Evolutionary conservation across 441 rosid genomes (phyloP).

Genomic region (Bruguiera hainesii): DNA sequence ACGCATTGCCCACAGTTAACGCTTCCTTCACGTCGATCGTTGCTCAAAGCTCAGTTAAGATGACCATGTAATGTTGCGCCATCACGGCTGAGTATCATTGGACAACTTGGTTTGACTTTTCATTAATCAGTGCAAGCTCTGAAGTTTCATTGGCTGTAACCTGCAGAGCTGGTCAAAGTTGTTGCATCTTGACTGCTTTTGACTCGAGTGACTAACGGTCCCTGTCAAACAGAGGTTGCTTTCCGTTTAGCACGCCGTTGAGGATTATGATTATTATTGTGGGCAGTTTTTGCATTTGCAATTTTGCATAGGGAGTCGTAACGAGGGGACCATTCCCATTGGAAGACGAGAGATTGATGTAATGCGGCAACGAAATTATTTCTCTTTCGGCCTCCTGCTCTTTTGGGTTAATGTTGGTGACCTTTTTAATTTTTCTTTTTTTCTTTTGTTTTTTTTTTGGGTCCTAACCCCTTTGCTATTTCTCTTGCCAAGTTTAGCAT

Average conservation of each 20-base stretch:
- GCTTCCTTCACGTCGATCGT: slow-evolving; percentile 18
- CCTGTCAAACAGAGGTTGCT: slow-evolving; percentile 17
- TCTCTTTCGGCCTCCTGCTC: not conserved
- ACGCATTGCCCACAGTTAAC: slow-evolving; percentile 1
- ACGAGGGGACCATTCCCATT: slow-evolving; percentile 10
- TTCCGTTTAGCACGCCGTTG: slow-evolving; percentile 33
- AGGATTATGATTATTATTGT: not conserved
- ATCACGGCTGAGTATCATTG: slow-evolving; percentile 15
- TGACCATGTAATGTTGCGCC: not conserved
- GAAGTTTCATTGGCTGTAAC: slow-evolving; percentile 15
- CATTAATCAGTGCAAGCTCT: not conserved
- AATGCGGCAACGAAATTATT: slow-evolving; percentile 30
- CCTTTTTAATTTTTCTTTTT: slow-evolving; percentile 13
- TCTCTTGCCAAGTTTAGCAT: slow-evolving; percentile 2
- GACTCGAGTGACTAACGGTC: slow-evolving; percentile 19
- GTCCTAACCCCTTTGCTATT: not conserved
- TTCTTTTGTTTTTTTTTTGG: no score
- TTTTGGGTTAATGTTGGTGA: not conserved
- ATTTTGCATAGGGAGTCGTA: slow-evolving; percentile 10
- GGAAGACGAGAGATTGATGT: slow-evolving; percentile 29
- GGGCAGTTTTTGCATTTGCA: not conserved
- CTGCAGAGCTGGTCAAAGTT: not conserved
- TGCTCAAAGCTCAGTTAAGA: no score
- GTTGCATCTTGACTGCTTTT: not conserved
- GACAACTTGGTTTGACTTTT: slow-evolving; percentile 12